Base-by-base conservation (phyloP, 306 rosid species). In the Vachellia collinsii region DNA sequence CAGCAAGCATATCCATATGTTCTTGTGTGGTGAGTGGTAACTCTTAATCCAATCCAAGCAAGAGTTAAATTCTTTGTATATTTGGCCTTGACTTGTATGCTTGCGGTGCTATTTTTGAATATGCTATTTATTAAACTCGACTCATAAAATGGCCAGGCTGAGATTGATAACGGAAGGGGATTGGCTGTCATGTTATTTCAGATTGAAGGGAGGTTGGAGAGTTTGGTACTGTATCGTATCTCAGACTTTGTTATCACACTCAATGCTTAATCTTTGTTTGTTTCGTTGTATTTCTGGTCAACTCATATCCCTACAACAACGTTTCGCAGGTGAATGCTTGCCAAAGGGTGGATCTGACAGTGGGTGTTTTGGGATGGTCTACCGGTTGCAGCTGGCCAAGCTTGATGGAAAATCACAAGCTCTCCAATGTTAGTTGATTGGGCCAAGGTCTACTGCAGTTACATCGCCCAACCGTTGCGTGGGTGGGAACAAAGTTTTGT, bases 321-420 rank as follows among this genome's bases (percentile, higher is more conserved):
- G 50, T 74, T 76, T 36, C 78, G 61, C 92, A 96, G 99, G 94
- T 88, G 59, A 76, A 46, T 68, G 89, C 97, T 48, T 88, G 98
- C 80, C 84, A 89, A 10, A 87, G 86, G 79, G 75, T 96, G 75
- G 99, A 96, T 80, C 74, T 74, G 38, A 84, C 90, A 81, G 81
- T 86, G 25, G 98, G 98, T 44, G 98, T 93, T 59, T 85, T 96
- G 91, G 98, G 94, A 74, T 96, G 99, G 98, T 93, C 99, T 46
- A 87, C 90, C 10, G 99, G 99, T 80, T 96, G 99, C 90, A 96
- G 98, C 89, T 93, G 96, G 94, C 92, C 94, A 25, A 87, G 88
- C 85, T 65, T 91, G 83, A 78, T 68, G 74, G 93, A 89, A 74
- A 89, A 83, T 70, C 80, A 72, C n/a, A 80, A 76, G 64, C 86